A percentile compares a stretch with the other conserved stretches of the same genome.
Conservation (phyloP, 129 eudicot species). For the Flaveria linearis region DNA sequence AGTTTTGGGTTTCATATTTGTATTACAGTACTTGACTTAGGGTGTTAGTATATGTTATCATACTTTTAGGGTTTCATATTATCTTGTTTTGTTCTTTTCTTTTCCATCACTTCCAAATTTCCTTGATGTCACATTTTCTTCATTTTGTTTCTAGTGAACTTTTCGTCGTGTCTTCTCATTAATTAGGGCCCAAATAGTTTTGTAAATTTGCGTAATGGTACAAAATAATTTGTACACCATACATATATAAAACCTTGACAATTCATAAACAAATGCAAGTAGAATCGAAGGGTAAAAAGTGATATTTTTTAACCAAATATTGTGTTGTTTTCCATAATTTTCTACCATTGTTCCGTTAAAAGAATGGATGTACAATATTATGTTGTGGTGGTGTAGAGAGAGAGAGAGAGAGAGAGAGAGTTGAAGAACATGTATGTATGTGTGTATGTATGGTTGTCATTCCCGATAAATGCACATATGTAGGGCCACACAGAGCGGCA, state of each 20-base stretch:
- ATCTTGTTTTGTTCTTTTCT: neutral
- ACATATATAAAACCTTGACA: neutral
- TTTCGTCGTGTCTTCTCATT: neutral
- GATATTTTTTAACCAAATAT: slow-evolving; percentile 16
- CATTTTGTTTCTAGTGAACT: neutral
- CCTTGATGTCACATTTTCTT: neutral
- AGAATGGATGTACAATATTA: slow-evolving; percentile 6
- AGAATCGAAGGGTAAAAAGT: slow-evolving; percentile 7
- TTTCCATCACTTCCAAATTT: neutral
- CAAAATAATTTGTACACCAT: neutral
- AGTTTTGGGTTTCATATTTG: no score
- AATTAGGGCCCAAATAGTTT: slow-evolving; percentile 3
- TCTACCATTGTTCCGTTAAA: slow-evolving; percentile 5
- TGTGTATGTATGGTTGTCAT: slow-evolving; percentile 21
- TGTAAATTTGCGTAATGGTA: neutral
- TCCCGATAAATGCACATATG: slow-evolving; percentile 45
- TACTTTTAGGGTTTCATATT: no score
- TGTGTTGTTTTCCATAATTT: neutral
- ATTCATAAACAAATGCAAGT: neutral
- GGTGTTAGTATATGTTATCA: no score
- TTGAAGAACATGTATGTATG: neutral
- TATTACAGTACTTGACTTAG: no score
- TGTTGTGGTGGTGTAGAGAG: slow-evolving; percentile 11
- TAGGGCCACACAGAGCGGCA: slow-evolving; percentile 60
- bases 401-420: slow-evolving; percentile 7